Conservation (phyloP, 2,329 filamentous ascomycete genomes). For the Hypoxylon sp. region DNA sequence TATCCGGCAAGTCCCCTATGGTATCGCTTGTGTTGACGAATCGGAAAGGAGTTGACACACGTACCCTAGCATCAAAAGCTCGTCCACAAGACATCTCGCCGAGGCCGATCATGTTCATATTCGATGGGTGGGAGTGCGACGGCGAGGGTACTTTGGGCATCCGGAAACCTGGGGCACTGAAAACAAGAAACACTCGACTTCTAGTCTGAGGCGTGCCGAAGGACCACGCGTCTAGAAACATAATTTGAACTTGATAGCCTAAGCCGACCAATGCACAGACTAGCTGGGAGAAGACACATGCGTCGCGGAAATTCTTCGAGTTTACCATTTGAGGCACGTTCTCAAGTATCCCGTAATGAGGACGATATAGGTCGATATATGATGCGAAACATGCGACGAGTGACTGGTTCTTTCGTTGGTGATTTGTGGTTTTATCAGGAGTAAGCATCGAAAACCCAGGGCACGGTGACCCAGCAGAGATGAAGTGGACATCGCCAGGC, state of each 20-base stretch:
- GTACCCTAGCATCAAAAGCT: constrained; percentile 68
- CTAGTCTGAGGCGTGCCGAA: constrained; percentile 77
- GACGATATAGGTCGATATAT: constrained; percentile 80
- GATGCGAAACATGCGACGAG: constrained; percentile 83
- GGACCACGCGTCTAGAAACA: constrained; percentile 78
- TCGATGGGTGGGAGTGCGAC: constrained; percentile 73
- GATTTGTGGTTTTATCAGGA: constrained; percentile 64
- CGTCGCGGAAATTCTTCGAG: constrained; percentile 60
- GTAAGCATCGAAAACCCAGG: constrained; percentile 81
- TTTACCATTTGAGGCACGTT: constrained; percentile 80
- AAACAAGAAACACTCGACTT: constrained; percentile 77
- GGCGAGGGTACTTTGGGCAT: constrained; percentile 70
- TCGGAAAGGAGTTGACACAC: constrained; percentile 71
- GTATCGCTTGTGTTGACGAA: constrained; percentile 69
- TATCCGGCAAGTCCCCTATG: constrained; percentile 71
- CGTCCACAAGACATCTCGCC: constrained; percentile 73
- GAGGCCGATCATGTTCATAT: constrained; percentile 57
- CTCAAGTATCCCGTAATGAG: constrained; percentile 82
- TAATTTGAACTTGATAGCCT: constrained; percentile 81
- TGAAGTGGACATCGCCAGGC: constrained; percentile 76
- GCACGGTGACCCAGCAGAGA: constrained; percentile 82
- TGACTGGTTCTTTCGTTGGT: constrained; percentile 79
- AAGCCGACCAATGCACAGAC: constrained; percentile 81
- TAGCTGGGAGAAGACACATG: constrained; percentile 81
- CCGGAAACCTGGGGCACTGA: constrained; percentile 75